Percentiles rank a stretch among this genome's conserved stretches.
These are phyloP conservation scores for Mucor lusitanicus DNA, from an alignment of 371 early-diverging fungal genomes.

Conservation along the genomic window DNA sequence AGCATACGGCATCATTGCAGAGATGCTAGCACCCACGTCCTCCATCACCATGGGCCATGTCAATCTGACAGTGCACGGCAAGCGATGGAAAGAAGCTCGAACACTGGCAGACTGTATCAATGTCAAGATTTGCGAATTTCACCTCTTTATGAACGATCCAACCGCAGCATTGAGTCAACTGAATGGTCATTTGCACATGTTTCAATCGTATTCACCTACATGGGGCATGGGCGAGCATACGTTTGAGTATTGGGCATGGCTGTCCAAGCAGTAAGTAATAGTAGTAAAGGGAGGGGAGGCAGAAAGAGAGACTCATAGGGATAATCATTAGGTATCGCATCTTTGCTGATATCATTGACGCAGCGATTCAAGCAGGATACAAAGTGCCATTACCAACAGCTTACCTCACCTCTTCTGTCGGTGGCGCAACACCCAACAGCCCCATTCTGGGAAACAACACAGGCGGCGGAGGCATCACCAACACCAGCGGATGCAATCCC, in stretches of 20 bases:
- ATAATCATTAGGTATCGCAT: conserved; percentile 54
- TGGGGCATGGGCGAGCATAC: conserved; percentile 68
- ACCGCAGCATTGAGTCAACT: conserved; percentile 69
- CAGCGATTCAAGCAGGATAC: conserved; percentile 69
- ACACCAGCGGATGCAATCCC: conserved; percentile 50
- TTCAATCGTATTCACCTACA: conserved; percentile 54
- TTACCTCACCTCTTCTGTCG: conserved; percentile 24
- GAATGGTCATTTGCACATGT: conserved; percentile 69
- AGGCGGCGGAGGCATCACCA: neutral
- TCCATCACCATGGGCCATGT: conserved; percentile 48
- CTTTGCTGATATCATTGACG: conserved; percentile 79
- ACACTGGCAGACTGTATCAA: conserved; percentile 71
- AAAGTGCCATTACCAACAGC: conserved; percentile 63
- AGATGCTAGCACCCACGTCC: conserved; percentile 62
- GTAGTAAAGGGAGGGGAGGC: no score
- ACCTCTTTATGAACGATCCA: conserved; percentile 67
- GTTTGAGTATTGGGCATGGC: conserved; percentile 86
- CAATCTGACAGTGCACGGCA: conserved; percentile 47
- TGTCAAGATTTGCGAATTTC: conserved; percentile 77
- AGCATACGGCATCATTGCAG: conserved; percentile 65
- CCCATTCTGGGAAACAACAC: conserved; percentile 23
- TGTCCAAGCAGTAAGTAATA: conserved; percentile 66
- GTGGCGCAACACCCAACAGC: conserved; percentile 17
- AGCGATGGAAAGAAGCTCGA: conserved; percentile 67
- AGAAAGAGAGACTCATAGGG: neutral